phyloP scores from a whole-genome alignment of 257 asterid species.

The Fraxinus quadrangulata region DNA sequence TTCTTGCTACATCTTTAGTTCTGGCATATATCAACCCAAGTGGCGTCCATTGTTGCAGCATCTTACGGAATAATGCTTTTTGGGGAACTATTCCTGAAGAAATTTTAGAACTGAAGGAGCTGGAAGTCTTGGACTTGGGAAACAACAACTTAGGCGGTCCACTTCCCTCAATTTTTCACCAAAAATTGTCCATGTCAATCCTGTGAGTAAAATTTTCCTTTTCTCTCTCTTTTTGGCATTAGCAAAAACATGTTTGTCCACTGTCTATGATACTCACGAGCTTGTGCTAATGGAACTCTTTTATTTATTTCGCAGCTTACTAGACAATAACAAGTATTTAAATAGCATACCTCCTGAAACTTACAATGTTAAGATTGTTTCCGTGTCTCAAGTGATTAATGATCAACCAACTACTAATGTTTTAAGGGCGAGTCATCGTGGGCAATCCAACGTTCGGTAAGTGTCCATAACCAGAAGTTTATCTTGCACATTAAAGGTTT shows the following conservation, averaged over 20 bases:
- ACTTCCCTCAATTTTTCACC: slow-evolving; percentile 48
- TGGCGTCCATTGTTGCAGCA: slow-evolving; percentile 20
- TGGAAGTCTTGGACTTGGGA: slow-evolving; percentile 80
- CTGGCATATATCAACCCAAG: background rate
- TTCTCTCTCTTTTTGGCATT: background rate
- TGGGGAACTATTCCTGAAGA: slow-evolving; percentile 48
- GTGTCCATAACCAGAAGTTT: background rate
- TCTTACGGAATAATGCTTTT: slow-evolving; percentile 43
- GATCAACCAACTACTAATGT: background rate
- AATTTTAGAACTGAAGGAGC: slow-evolving; percentile 36
- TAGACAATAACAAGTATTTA: slow-evolving; percentile 29
- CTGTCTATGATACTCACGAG: slow-evolving; percentile 1
- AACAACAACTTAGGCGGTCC: slow-evolving; percentile 66
- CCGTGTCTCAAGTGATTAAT: slow-evolving; percentile 26
- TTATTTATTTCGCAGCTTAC: slow-evolving; percentile 25
- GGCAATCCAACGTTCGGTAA: slow-evolving; percentile 23
- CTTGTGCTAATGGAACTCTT: slow-evolving; percentile 24
- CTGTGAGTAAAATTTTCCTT: slow-evolving; percentile 27
- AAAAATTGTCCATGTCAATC: slow-evolving; percentile 27
- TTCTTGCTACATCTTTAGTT: background rate
- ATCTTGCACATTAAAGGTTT: background rate
- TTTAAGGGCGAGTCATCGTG: slow-evolving; percentile 5
- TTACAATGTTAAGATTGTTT: slow-evolving; percentile 22
- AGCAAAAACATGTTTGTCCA: background rate
- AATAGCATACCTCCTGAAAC: slow-evolving; percentile 24